Percentiles rank a stretch among this genome's conserved stretches.
phyloP scores from a whole-genome alignment of 257 asterid genomes.

The Nicotiana knightiana region DNA sequence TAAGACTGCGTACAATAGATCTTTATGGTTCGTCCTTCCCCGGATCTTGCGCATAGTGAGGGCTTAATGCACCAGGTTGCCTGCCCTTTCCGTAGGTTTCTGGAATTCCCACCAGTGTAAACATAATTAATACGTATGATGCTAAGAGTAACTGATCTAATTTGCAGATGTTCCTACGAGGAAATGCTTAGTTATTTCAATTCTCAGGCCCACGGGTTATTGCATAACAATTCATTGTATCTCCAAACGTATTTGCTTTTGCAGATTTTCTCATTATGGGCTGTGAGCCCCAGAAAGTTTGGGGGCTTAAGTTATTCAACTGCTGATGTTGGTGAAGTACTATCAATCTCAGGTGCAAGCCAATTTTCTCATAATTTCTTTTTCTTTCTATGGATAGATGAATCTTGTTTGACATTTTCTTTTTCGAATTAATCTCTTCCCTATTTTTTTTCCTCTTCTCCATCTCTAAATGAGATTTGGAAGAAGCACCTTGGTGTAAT shows the following conservation, averaged over 20 bases:
- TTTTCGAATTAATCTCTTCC: background rate
- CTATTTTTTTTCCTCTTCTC: background rate
- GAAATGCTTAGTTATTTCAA: background rate
- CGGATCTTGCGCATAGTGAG: too few species aligned
- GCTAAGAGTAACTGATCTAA: too few species aligned
- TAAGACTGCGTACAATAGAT: too few species aligned
- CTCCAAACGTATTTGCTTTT: background rate
- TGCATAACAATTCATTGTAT: background rate
- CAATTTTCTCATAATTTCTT: background rate
- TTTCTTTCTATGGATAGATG: background rate
- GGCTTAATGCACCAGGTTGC: too few species aligned
- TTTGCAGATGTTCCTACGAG: too few species aligned
- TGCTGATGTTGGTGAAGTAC: conserved; percentile 63
- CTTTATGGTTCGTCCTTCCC: too few species aligned
- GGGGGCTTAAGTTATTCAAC: conserved; percentile 66
- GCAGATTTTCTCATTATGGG: conserved; percentile 86
- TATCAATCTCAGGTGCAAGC: conserved; percentile 58
- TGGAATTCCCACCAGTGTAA: background rate
- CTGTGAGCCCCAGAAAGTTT: conserved; percentile 60
- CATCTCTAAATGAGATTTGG: background rate
- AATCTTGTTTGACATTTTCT: background rate
- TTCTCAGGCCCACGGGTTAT: background rate
- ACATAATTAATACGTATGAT: too few species aligned
- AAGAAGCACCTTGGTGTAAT: background rate
- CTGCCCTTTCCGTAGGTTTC: too few species aligned